These are phyloP conservation scores for Penicillium subrubescens DNA, from an alignment of 495 filamentous ascomycete species.

Conservation along the genomic window DNA sequence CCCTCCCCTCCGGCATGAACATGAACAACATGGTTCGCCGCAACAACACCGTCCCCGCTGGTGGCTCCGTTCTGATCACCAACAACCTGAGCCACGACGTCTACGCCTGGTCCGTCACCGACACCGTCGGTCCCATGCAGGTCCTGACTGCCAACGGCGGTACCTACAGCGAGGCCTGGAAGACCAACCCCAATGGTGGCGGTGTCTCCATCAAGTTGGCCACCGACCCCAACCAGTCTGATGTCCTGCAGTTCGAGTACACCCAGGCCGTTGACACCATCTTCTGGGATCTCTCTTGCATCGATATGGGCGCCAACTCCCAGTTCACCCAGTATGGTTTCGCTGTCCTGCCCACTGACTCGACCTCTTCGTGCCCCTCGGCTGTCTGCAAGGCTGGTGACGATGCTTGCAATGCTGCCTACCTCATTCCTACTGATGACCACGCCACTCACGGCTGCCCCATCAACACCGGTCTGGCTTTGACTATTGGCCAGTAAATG, in stretches of 20 bases:
- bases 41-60: slow-evolving; percentile 22
- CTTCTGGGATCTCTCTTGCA: slow-evolving; percentile 50
- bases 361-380: slow-evolving; percentile 31
- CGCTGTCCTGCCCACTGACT: slow-evolving; percentile 36
- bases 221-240: slow-evolving; percentile 28
- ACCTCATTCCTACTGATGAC: slow-evolving; percentile 46
- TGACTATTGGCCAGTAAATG: slow-evolving; percentile 41
- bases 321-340: slow-evolving; percentile 48
- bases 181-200: slow-evolving; percentile 42
- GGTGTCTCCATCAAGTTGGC: slow-evolving; percentile 50
- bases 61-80: slow-evolving; percentile 39
- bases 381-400: slow-evolving; percentile 45
- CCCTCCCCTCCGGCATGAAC: slow-evolving; percentile 37
- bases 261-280: slow-evolving; percentile 37
- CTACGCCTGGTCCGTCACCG: slow-evolving; percentile 46
- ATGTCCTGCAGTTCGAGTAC: slow-evolving; percentile 52
- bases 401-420: slow-evolving; percentile 40
- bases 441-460: slow-evolving; percentile 51
- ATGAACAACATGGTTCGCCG: slow-evolving; percentile 25
- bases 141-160: slow-evolving; percentile 34
- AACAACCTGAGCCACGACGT: slow-evolving; percentile 41
- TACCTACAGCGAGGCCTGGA: slow-evolving; percentile 39
- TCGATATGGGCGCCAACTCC: slow-evolving; percentile 41
- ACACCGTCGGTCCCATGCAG: slow-evolving; percentile 31
- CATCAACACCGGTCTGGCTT: slow-evolving; percentile 41